Base-by-base conservation (phyloP, 179 eudicot genomes). In the Nepenthes alata region DNA sequence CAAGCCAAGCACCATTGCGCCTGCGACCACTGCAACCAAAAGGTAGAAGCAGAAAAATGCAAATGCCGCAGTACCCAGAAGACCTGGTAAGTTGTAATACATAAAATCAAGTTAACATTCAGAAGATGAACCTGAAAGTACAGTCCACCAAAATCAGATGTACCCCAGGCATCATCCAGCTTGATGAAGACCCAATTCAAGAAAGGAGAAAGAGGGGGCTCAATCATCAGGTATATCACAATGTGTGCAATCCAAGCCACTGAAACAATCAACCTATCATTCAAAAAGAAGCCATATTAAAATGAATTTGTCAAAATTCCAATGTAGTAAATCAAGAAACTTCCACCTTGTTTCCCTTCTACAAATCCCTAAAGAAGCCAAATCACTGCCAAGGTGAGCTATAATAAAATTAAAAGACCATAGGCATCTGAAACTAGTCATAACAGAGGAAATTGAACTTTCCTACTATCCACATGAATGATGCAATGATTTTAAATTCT, bases 31-130 rank as follows among this genome's bases (percentile, higher is more conserved):
- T 5, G 97, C 84, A 64, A 90, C 73, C 57, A 94, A 80, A 77
- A 94, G 99, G 77, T 94, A 94, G 79, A 94, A 90, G 83, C 99
- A 90, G 83, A 94, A 94, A 80, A 94, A 87, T 36, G 99, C 99
- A 81, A 94, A 94, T 57, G 99, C 96, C 51, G 80, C 91, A 65
- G 99, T 94, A 56, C 99, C 99, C 73, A 94, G 73, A 60, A 94
- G 91, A 68, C 99, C 99, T 94, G 82, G 52, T 58, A 75, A 68
- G 72, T 63, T 44, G 51, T 48, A 69, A 73, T 49, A 61, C 41
- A 55, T 41, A 60, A 38, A 45, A 15, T 48, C 35, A 52, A 59
- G 25, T 52, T 35, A 53, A 62, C 37, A 16, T 63, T 37, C 16
- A 2, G 58, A 37, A 53, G 10, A 38, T 35, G 14, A 11, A 5